These are phyloP conservation scores for Gonapodya prolifera DNA, from an alignment of 192 early-diverging fungal genomes.

Conservation along the genomic window DNA sequence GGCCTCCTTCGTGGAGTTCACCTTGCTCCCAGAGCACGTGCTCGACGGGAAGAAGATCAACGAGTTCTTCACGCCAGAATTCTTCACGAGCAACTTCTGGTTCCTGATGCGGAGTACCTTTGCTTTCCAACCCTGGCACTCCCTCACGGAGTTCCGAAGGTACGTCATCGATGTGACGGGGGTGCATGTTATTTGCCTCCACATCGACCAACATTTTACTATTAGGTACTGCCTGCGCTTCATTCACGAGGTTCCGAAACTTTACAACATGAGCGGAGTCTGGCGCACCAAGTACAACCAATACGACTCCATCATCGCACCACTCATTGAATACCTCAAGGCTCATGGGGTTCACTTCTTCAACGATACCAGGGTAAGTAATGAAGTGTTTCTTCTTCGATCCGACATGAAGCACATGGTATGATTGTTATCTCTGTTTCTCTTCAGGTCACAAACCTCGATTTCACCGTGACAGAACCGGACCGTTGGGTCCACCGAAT, in stretches of 20 bases:
- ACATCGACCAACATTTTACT: too few species aligned
- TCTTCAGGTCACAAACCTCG: conserved; percentile 13
- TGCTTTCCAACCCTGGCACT: conserved; percentile 24
- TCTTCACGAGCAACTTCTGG: conserved; percentile 22
- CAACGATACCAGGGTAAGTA: background rate
- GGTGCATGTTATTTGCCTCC: too few species aligned
- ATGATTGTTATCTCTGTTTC: too few species aligned
- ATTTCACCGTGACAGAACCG: conserved; percentile 11
- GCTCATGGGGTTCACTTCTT: conserved; percentile 14
- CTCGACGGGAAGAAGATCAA: conserved; percentile 17
- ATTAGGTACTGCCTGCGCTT: conserved; percentile 16
- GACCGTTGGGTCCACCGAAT: conserved; percentile 15
- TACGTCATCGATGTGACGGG: too few species aligned
- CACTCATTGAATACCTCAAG: conserved; percentile 10
- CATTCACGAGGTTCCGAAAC: conserved; percentile 20
- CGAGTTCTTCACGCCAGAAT: conserved; percentile 18
- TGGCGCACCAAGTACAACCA: conserved; percentile 19
- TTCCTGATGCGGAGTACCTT: conserved; percentile 5
- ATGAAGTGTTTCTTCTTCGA: too few species aligned
- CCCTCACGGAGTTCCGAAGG: conserved; percentile 21
- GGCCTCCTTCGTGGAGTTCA: conserved; percentile 9
- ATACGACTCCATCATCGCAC: conserved; percentile 19
- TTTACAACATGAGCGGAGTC: conserved; percentile 16
- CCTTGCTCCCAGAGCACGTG: conserved; percentile 11
- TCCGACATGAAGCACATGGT: too few species aligned